Percentiles rank a stretch among this genome's conserved stretches.
phyloP scores from a whole-genome alignment of 2,329 filamentous ascomycete species.

The Aspergillus hiratsukae region DNA sequence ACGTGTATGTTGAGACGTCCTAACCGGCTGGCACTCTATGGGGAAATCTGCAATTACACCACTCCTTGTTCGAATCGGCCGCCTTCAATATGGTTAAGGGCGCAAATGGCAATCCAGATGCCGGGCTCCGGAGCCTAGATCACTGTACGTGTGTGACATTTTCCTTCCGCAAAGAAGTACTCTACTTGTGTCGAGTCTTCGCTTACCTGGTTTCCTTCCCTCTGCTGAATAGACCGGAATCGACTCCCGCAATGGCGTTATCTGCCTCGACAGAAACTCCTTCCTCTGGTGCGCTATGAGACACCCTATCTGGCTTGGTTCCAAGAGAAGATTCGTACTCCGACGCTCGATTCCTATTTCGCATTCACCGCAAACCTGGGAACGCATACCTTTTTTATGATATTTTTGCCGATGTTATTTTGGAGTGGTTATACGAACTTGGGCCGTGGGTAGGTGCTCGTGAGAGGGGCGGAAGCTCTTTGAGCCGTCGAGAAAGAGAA shows the following conservation, averaged over 20 bases:
- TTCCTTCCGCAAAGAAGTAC: neutral
- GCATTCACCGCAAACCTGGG: constrained; percentile 93
- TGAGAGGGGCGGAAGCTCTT: neutral
- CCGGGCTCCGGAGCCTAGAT: constrained; percentile 74
- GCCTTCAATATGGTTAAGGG: constrained; percentile 35
- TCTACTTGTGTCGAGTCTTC: neutral
- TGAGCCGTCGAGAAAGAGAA: neutral
- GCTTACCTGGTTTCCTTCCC: constrained; percentile 10
- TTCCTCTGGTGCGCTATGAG: constrained; percentile 89
- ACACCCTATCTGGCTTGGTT: constrained; percentile 88
- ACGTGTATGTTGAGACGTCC: neutral
- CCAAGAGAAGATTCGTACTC: constrained; percentile 74
- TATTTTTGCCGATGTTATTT: constrained; percentile 87
- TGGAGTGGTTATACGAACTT: constrained; percentile 88
- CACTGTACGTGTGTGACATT: constrained; percentile 52
- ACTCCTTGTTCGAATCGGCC: constrained; percentile 17
- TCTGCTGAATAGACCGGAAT: constrained; percentile 61
- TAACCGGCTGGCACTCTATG: constrained; percentile 17
- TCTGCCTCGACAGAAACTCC: constrained; percentile 69
- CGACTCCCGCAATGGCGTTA: constrained; percentile 88
- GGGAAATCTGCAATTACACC: constrained; percentile 12
- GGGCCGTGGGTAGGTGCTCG: constrained; percentile 70
- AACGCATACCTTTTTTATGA: constrained; percentile 98
- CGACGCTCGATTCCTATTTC: constrained; percentile 90
- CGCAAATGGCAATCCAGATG: constrained; percentile 44